Conservation (phyloP, 192 early-diverging fungal species). For the Gigaspora rosea region DNA sequence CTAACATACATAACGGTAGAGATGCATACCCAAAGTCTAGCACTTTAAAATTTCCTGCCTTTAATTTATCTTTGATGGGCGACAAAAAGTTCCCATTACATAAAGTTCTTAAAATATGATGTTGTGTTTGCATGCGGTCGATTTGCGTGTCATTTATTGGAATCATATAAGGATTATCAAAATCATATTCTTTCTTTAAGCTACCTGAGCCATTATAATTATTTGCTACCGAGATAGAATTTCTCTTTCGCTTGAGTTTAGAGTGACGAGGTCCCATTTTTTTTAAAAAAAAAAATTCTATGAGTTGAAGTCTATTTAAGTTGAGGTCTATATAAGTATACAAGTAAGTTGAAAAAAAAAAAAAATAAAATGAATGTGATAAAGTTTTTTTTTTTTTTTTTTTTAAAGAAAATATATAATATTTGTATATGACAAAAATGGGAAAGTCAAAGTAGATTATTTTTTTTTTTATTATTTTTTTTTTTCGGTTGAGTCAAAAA, state of each 20-base stretch:
- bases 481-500: no score
- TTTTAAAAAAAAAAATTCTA: no score
- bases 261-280: no score
- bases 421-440: no score
- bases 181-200: background rate
- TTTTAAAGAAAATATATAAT: no score
- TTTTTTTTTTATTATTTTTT: no score
- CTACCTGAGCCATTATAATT: background rate
- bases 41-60: background rate
- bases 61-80: background rate
- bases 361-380: no score
- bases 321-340: no score
- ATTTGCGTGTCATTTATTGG: background rate
- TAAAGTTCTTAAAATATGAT: background rate
- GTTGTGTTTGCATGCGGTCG: background rate
- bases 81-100: background rate
- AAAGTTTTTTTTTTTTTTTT: no score
- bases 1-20: background rate
- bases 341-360: no score
- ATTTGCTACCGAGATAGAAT: background rate
- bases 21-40: background rate
- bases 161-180: background rate
- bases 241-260: background rate
- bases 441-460: no score
- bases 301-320: no score